Conservation (phyloP, 331 rosid genomes). For the Erythrophleum ivorense region DNA sequence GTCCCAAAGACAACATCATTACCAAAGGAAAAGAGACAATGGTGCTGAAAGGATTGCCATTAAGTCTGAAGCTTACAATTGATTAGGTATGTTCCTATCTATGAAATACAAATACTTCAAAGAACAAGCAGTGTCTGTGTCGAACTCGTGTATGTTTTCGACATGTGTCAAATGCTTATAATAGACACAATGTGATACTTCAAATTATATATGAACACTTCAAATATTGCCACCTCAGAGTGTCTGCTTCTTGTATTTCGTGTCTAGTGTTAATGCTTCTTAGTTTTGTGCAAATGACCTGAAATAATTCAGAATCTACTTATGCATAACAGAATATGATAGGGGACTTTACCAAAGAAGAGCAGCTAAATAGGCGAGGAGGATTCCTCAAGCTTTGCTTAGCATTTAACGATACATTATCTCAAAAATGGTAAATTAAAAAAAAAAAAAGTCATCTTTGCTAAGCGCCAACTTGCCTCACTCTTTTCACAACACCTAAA, state of each 20-base stretch:
- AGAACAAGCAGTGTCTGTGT: not conserved
- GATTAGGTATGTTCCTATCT: not conserved
- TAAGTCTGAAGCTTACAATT: conserved; percentile 18
- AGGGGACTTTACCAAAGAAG: conserved; percentile 1
- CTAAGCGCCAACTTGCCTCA: conserved; percentile 10
- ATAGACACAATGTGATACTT: not conserved
- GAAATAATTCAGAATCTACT: conserved; percentile 7
- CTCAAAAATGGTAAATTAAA: not conserved
- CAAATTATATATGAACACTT: not conserved
- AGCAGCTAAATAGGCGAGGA: not conserved
- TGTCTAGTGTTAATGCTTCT: not conserved
- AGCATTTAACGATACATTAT: conserved; percentile 11
- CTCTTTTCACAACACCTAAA: conserved; percentile 29
- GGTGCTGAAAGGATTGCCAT: conserved; percentile 14
- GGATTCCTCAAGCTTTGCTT: conserved; percentile 4
- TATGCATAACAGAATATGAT: conserved; percentile 7
- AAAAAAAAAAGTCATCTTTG: not conserved
- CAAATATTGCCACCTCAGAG: not conserved
- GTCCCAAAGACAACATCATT: conserved; percentile 1
- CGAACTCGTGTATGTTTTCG: too few species aligned
- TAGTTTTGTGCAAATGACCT: too few species aligned
- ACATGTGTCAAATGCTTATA: not conserved
- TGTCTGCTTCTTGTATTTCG: not conserved
- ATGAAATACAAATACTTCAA: not conserved
- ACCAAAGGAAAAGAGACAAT: not conserved